Base-by-base conservation (phyloP, 129 eudicot genomes). In the Saposhnikovia divaricata region DNA sequence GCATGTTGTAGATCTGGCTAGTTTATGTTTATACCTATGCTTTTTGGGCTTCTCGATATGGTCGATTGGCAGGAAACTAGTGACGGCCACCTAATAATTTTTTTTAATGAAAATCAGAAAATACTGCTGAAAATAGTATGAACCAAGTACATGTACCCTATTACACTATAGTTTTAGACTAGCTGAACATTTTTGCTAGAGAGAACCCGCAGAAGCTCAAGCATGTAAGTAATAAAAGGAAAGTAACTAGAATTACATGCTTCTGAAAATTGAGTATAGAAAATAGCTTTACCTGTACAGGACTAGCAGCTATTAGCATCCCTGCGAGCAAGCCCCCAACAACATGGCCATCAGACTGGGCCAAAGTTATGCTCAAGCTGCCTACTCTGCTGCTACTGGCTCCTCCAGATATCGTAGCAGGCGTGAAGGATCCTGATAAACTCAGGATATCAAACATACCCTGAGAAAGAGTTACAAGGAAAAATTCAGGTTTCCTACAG, bases 251-350 rank as follows among this genome's bases (percentile, higher is more conserved):
- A 28, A 57, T 21, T 6, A 5, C 65, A 57, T 13, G 65, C 23
- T 57, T 11, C 28, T 57, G 65, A 57, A 69, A 34, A 53, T 9
- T 16, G 73, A 68, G 14, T 8, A 3, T 34, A 8, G 53, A 37
- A 13, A 75, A 61, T 50, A n/a, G 43, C 16, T 34, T 65, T 81
- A 89, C 98, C 96, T 89, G 92, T 57, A 91, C 92, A 21, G 93
- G 90, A 82, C 90, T 81, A 68, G 96, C 98, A 34, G 97, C 97
- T 9, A 85, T 80, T 50, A 92, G 86, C 48, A 85, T 57, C 75
- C 98, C 98, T 7, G 92, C 91, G 82, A 93, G 87, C 34, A 85
- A 78, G 53, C 98, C 98, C 1, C 97, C 98, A n/a, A 91, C 88
- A 28, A 93, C 89, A 43, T 90, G 89, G 9, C 97, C 97, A 86